Evolutionary conservation across 345 rosid genomes (phyloP).

Genomic region (Eucalyptus sideroxylon): DNA sequence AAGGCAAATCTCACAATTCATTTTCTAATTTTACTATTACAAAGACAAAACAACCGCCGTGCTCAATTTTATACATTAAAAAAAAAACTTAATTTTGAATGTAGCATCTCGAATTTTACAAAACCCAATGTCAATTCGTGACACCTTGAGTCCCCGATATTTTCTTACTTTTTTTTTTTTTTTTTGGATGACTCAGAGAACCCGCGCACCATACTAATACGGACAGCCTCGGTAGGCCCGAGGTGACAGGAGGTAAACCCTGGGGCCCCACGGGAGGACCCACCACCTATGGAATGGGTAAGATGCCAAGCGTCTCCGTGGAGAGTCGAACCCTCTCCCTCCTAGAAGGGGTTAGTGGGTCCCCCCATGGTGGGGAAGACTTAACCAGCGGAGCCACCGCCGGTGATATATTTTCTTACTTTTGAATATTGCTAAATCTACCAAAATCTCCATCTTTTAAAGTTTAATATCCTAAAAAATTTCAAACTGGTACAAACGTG

Average conservation of each 20-base stretch:
- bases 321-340: too few relatives aligned
- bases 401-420: background rate
- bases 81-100: background rate
- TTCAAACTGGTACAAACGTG: fast-evolving
- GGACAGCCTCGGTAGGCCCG: too few relatives aligned
- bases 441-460: background rate
- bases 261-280: too few relatives aligned
- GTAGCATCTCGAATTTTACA: background rate
- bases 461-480: too few relatives aligned
- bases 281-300: too few relatives aligned
- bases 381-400: too few relatives aligned
- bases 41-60: background rate
- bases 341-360: too few relatives aligned
- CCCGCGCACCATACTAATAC: fast-evolving
- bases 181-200: fast-evolving
- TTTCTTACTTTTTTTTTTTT: background rate
- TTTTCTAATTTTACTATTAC: background rate
- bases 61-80: background rate
- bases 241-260: too few relatives aligned
- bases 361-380: too few relatives aligned
- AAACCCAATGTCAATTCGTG: background rate
- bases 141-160: background rate
- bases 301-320: too few relatives aligned
- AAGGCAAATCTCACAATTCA: background rate
- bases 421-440: background rate